Conservation (phyloP, 2,329 filamentous ascomycete genomes). For the Colletotrichum sp. region DNA sequence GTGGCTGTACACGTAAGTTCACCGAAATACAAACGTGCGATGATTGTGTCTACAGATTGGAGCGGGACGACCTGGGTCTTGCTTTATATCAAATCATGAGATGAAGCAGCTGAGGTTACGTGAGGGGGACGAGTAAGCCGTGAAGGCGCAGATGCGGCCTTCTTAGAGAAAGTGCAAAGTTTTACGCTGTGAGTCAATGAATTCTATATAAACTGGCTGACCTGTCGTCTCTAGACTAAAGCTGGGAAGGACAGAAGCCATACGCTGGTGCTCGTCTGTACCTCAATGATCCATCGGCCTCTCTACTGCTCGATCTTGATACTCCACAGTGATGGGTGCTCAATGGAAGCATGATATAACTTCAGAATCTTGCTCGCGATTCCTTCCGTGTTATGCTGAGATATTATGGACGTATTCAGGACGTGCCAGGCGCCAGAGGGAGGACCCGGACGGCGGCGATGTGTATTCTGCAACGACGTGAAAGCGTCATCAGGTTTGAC, state of each 20-base stretch:
- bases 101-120: rapidly evolving
- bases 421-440: neutral
- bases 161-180: too few species aligned
- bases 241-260: neutral
- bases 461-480: neutral
- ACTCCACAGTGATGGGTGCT: neutral
- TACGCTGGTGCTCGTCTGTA: neutral
- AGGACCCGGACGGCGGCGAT: neutral
- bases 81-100: neutral
- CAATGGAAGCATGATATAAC: neutral
- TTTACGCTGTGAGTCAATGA: neutral
- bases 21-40: too few species aligned
- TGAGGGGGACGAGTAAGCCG: too few species aligned
- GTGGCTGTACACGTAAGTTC: too few species aligned
- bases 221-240: neutral
- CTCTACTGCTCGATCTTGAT: neutral
- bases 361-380: neutral
- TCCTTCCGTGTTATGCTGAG: neutral
- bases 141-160: too few species aligned
- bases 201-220: neutral
- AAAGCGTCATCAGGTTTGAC: neutral
- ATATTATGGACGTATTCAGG: neutral
- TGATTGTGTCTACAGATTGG: neutral
- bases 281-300: neutral
- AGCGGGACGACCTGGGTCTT: neutral